A percentile compares a stretch with the other conserved stretches of the same genome.
Conservation (phyloP, 345 rosid species). For the Atalantia buxifolia region DNA sequence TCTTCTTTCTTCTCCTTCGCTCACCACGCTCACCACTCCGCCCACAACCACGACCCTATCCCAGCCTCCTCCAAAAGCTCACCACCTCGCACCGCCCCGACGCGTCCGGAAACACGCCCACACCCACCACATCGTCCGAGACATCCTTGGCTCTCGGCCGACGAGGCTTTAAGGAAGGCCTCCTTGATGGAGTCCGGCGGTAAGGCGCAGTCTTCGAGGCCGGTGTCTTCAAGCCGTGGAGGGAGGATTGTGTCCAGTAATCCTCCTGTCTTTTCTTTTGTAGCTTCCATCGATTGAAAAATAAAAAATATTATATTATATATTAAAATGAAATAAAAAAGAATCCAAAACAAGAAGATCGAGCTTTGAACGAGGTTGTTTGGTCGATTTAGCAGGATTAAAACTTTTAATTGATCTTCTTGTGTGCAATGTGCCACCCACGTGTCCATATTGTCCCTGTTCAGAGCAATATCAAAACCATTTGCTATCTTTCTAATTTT, state of each 20-base stretch:
- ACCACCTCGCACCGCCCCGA: constrained; percentile 25
- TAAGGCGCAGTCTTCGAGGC: constrained; percentile 72
- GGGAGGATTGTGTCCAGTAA: constrained; percentile 49
- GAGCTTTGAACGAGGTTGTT: too few species aligned
- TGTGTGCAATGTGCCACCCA: not conserved
- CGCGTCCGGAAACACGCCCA: not conserved
- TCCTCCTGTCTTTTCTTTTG: constrained; percentile 27
- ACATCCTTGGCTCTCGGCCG: constrained; percentile 12
- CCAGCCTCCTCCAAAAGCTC: constrained; percentile 20
- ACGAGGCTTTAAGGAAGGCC: constrained; percentile 66
- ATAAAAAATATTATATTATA: not conserved
- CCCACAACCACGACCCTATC: constrained; percentile 30
- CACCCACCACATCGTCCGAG: constrained; percentile 19
- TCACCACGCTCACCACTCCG: constrained; percentile 17
- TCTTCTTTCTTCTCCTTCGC: too few species aligned
- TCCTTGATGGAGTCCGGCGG: constrained; percentile 62
- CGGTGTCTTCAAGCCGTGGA: constrained; percentile 62
- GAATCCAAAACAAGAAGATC: not conserved
- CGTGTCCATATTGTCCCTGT: not conserved
- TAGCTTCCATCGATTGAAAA: too few species aligned
- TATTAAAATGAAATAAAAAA: not conserved
- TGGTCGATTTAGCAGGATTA: too few species aligned
- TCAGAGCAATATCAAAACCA: too few species aligned
- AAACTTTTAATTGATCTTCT: too few species aligned
- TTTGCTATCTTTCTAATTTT: too few species aligned